A percentile compares a stretch with the other conserved stretches of the same genome.
phyloP scores from a whole-genome alignment of 179 eudicot species.

The Sideroxylon spinosum region DNA sequence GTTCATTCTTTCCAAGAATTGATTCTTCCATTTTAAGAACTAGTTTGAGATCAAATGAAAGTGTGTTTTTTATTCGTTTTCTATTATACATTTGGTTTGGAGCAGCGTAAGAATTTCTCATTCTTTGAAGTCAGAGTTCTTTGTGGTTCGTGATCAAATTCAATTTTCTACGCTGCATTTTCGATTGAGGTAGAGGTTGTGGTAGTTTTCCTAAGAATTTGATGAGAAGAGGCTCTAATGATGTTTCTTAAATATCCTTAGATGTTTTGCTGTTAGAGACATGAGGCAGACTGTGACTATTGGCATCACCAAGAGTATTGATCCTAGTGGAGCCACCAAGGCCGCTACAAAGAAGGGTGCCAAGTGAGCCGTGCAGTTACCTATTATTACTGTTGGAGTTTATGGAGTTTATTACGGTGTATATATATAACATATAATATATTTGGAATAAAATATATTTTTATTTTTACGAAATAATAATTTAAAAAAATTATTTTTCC shows the following conservation, averaged over 20 bases:
- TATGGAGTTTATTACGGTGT: background rate
- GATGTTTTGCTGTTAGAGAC: slow-evolving; percentile 51
- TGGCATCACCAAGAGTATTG: slow-evolving; percentile 52
- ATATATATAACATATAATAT: no score
- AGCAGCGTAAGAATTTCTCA: background rate
- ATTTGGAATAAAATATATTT: no score
- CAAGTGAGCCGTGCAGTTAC: slow-evolving; percentile 27
- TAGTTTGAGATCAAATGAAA: background rate
- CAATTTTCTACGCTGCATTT: background rate
- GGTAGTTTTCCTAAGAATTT: background rate
- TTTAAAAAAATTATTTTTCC: no score
- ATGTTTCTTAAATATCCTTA: no score
- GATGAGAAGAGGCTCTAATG: background rate
- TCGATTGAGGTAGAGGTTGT: background rate
- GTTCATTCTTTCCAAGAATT: slow-evolving; percentile 14
- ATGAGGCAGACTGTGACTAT: slow-evolving; percentile 57
- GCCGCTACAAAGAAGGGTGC: slow-evolving; percentile 51
- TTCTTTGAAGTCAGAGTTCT: background rate
- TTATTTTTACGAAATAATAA: no score
- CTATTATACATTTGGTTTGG: background rate
- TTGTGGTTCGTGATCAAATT: background rate
- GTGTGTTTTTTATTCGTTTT: background rate
- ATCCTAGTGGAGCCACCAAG: slow-evolving; percentile 53
- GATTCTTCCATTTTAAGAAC: slow-evolving; percentile 24
- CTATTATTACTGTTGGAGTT: background rate